Conservation (phyloP, 306 rosid genomes). For the Casuarina equisetifolia region DNA sequence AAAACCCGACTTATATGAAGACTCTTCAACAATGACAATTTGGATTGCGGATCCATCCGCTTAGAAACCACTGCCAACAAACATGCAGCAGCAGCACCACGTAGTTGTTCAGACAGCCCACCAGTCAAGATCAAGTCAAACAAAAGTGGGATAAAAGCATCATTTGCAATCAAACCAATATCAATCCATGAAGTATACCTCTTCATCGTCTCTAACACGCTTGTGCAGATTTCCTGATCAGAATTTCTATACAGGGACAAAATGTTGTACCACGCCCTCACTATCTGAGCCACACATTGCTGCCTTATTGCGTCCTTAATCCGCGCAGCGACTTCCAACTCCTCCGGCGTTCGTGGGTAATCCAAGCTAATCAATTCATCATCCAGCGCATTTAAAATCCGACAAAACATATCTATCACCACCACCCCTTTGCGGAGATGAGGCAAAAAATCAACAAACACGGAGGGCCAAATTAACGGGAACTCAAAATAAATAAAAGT, state of each 20-base stretch:
- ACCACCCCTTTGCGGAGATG: constrained; percentile 68
- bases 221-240: constrained; percentile 64
- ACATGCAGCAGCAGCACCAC: constrained; percentile 78
- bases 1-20: constrained; percentile 72
- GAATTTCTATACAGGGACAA: constrained; percentile 61
- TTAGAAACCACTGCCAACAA: constrained; percentile 82
- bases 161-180: constrained; percentile 81
- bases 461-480: constrained; percentile 78
- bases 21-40: constrained; percentile 72
- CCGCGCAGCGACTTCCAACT: constrained; percentile 53
- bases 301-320: constrained; percentile 92
- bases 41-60: constrained; percentile 79
- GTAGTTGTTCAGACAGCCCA: constrained; percentile 65
- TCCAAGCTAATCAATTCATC: constrained; percentile 85
- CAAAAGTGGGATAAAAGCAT: constrained; percentile 67
- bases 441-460: constrained; percentile 76
- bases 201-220: constrained; percentile 75
- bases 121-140: constrained; percentile 79
- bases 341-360: constrained; percentile 71
- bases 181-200: constrained; percentile 94
- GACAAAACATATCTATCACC: constrained; percentile 93
- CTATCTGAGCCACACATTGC: constrained; percentile 68
- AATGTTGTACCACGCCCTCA: constrained; percentile 77
- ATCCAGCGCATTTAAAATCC: constrained; percentile 83
- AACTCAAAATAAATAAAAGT: constrained; percentile 82